These are phyloP conservation scores for Penicillium bovifimosum DNA, from an alignment of 495 filamentous ascomycete genomes.

Conservation along the genomic window DNA sequence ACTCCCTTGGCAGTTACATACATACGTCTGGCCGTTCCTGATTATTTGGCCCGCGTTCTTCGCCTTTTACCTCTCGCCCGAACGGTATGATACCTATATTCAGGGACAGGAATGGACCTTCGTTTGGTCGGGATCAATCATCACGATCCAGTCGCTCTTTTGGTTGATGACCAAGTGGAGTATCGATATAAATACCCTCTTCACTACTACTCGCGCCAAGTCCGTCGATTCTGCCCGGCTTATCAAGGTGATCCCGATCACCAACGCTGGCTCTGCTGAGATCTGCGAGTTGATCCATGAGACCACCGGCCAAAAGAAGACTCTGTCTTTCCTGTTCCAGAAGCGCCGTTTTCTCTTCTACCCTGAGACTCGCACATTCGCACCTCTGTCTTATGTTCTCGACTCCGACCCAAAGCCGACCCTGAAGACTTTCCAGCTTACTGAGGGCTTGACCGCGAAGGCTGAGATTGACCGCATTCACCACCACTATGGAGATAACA, in stretches of 20 bases:
- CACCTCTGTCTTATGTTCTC: slow-evolving; percentile 76
- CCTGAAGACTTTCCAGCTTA: slow-evolving; percentile 71
- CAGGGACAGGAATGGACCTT: slow-evolving; percentile 92
- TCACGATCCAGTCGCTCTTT: slow-evolving; percentile 78
- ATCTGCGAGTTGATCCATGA: slow-evolving; percentile 77
- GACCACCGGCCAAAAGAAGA: slow-evolving; percentile 63
- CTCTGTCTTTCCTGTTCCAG: slow-evolving; percentile 90
- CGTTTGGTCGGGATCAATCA: slow-evolving; percentile 80
- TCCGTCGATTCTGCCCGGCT: slow-evolving; percentile 71
- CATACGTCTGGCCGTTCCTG: slow-evolving; percentile 88
- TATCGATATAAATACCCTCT: slow-evolving; percentile 74
- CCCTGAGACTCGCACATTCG: slow-evolving; percentile 60
- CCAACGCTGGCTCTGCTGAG: slow-evolving; percentile 84
- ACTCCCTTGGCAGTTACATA: slow-evolving; percentile 70
- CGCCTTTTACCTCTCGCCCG: slow-evolving; percentile 72
- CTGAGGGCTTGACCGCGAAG: slow-evolving; percentile 61
- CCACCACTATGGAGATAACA: slow-evolving; percentile 94
- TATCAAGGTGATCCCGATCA: slow-evolving; percentile 89
- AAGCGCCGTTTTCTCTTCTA: slow-evolving; percentile 93
- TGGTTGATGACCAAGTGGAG: slow-evolving; percentile 99
- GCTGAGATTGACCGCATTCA: slow-evolving; percentile 71
- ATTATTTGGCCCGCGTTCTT: slow-evolving; percentile 90
- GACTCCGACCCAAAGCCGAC: slow-evolving; percentile 76
- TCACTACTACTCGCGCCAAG: slow-evolving; percentile 69
- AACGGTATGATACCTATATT: slow-evolving; percentile 85